Base-by-base conservation (phyloP, 345 rosid species). In the Stellera chamaejasme region DNA sequence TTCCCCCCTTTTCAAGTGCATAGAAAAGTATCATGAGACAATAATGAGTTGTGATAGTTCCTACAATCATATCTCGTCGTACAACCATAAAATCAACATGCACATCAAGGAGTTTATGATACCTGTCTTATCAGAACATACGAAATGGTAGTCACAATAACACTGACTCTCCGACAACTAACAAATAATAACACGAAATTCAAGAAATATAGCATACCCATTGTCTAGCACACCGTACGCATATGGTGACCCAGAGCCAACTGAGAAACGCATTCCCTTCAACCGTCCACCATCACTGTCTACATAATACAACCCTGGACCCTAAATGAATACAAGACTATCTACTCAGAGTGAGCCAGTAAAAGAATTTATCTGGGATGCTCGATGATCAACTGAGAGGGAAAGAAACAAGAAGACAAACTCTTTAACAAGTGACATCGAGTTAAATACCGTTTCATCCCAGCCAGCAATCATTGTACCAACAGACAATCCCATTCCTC, bases 391-490 rank as follows among this genome's bases (percentile, higher is more conserved):
- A 27, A 67, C 27, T 23, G 10, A 36, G 23, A 13, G 14, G 14
- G 10, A 27, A 70, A 16, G 48, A 23, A 53, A 14, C 39, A 45
- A 5, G 23, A 6, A 6, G 10, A 15, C 7, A 13, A 10, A 7
- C 50, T 46, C 19, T 36, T 45, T 55, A 48, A 13, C 23, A 45
- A 41, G 66, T 45, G 25, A 19, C n/a, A 23, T 66, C 39, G n/a
- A 57, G 16, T 54, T 48, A 56, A 59, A 67, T 66, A 90, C 97
- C 69, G 95, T 90, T 72, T 94, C 99, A 71, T 90, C 99, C 97
- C 96, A 94, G 63, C 99, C 99, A 60, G 99, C 97, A 64, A 94
- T 90, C 99, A 90, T 94, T 43, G 99, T 94, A 52, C 97, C 99
- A 50, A 94, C 95, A 23, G 97, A 94, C 14, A 94, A 78, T 53